Evolutionary conservation across 2,329 filamentous ascomycete species (phyloP).

Genomic region (Trichoderma semiorbis): DNA sequence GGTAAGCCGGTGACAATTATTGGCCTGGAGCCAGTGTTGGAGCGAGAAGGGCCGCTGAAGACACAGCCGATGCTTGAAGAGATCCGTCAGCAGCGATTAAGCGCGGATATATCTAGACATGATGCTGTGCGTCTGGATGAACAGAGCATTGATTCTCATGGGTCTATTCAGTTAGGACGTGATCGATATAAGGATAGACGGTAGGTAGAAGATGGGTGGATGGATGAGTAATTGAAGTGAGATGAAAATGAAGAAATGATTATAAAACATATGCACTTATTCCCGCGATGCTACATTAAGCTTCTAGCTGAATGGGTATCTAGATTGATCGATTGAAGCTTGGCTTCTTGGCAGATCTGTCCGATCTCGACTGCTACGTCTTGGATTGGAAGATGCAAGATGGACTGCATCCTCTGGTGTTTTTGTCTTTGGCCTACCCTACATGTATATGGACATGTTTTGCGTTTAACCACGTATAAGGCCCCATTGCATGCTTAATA

Average conservation of each 20-base stretch:
- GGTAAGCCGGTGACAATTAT: conserved; percentile 1
- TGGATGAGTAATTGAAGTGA: neutral
- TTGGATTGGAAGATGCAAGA: neutral
- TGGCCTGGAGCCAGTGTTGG: neutral
- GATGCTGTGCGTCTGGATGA: neutral
- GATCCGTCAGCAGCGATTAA: neutral
- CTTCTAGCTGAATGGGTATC: neutral
- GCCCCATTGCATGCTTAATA: neutral
- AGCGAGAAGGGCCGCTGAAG: neutral
- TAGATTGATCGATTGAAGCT: neutral
- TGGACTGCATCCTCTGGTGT: neutral
- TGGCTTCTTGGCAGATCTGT: neutral
- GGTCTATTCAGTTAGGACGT: neutral
- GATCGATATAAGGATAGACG: neutral
- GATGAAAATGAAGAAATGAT: neutral
- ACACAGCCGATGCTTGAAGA: neutral
- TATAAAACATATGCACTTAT: neutral
- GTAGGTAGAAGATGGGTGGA: neutral
- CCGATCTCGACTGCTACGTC: neutral
- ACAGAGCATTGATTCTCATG: neutral
- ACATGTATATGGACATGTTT: neutral
- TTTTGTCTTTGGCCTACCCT: neutral
- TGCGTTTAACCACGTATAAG: neutral
- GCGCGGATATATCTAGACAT: neutral
- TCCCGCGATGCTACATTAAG: neutral